Percentiles rank a stretch among this genome's conserved stretches.
phyloP scores from a whole-genome alignment of 768 basidiomycete species.

The Clavulina sp. region DNA sequence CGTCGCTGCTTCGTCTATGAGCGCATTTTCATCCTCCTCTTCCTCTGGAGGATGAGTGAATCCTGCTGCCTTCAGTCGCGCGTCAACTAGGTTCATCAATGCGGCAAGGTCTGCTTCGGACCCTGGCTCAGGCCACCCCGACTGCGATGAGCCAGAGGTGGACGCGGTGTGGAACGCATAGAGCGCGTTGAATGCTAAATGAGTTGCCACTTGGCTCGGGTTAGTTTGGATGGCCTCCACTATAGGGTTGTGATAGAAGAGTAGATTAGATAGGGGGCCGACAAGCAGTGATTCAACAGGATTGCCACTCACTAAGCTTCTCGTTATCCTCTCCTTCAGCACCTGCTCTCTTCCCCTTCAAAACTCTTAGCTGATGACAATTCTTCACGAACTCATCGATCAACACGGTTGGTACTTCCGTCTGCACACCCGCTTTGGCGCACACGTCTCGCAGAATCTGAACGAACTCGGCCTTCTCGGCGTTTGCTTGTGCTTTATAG shows the following conservation, averaged over 20 bases:
- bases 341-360: conserved; percentile 48
- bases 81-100: conserved; percentile 4
- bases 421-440: conserved; percentile 7
- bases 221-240: conserved; percentile 24
- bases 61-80: conserved; percentile 28
- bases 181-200: conserved; percentile 57
- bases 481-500: conserved; percentile 61
- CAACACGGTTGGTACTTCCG: conserved; percentile 12
- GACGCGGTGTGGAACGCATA: conserved; percentile 17
- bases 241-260: neutral
- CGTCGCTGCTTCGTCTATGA: conserved; percentile 5
- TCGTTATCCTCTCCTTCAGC: conserved; percentile 26
- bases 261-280: too few relatives aligned
- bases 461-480: conserved; percentile 36
- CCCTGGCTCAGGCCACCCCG: conserved; percentile 5
- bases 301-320: conserved; percentile 34
- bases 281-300: neutral
- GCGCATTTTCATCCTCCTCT: conserved; percentile 25
- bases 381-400: conserved; percentile 68
- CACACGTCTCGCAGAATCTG: conserved; percentile 23
- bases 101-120: conserved; percentile 12
- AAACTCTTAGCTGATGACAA: conserved; percentile 49
- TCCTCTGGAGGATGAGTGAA: too few relatives aligned
- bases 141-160: too few relatives aligned
- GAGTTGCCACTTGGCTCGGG: conserved; percentile 45